These are phyloP conservation scores for Eremomyces bilateralis DNA, from an alignment of 495 filamentous ascomycete species.

Conservation along the genomic window DNA sequence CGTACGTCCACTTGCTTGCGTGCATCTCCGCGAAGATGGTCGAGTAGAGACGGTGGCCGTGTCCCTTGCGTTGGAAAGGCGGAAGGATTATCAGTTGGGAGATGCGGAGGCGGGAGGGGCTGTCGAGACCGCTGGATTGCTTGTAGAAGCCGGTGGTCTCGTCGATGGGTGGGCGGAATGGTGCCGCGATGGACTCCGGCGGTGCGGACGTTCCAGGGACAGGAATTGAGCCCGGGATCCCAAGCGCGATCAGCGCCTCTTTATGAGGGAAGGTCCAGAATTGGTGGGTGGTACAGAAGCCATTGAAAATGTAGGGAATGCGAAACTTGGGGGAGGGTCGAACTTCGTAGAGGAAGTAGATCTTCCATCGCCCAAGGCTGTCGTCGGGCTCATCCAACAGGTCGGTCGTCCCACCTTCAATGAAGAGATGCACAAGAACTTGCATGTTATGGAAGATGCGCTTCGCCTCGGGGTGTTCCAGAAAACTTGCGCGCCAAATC, in stretches of 20 bases:
- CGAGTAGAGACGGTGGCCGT: slow-evolving; percentile 64
- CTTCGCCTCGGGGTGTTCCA: slow-evolving; percentile 34
- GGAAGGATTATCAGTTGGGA: slow-evolving; percentile 91
- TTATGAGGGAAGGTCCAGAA: slow-evolving; percentile 36
- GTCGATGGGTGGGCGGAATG: slow-evolving; percentile 20
- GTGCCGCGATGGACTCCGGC: slow-evolving; percentile 19
- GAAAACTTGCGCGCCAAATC: slow-evolving; percentile 37
- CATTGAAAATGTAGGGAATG: slow-evolving; percentile 43
- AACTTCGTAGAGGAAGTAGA: slow-evolving; percentile 42
- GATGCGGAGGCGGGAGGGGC: slow-evolving; percentile 56
- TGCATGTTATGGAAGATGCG: slow-evolving; percentile 55
- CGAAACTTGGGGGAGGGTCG: not conserved
- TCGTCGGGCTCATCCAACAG: slow-evolving; percentile 41
- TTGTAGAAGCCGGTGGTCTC: not conserved
- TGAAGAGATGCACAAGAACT: slow-evolving; percentile 66
- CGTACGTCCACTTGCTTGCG: slow-evolving; percentile 36
- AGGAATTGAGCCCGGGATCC: too few species aligned
- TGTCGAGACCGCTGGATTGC: slow-evolving; percentile 11
- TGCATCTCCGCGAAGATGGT: slow-evolving; percentile 47
- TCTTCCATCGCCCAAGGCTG: slow-evolving; percentile 60
- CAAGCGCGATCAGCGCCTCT: slow-evolving; percentile 1
- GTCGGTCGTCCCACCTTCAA: slow-evolving; percentile 66
- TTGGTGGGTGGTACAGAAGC: slow-evolving; percentile 78
- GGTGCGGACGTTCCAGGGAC: too few species aligned
- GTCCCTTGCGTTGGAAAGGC: slow-evolving; percentile 56